Evolutionary conservation across 176 grass and related monocot genomes (phyloP).

Genomic region (Oryza glaberrima): DNA sequence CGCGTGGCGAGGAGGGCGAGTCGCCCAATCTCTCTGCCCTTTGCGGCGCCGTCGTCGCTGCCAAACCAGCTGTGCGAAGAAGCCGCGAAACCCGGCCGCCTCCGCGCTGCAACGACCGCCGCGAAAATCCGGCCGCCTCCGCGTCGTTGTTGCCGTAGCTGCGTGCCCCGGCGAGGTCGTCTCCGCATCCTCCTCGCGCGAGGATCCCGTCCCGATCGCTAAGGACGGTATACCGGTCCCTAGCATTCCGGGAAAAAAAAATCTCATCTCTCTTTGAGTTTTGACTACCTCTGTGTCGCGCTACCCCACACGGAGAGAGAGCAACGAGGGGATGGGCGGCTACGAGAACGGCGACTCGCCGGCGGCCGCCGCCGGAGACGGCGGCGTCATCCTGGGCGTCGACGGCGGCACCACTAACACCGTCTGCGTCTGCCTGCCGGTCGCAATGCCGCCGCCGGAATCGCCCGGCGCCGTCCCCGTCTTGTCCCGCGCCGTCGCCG

Average conservation of each 20-base stretch:
- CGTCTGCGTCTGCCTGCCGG: conserved; percentile 94
- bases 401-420: conserved; percentile 94
- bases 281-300: conserved; percentile 12
- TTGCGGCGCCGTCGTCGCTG: no score
- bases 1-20: no score
- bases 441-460: conserved; percentile 56
- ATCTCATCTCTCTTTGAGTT: conserved; percentile 15
- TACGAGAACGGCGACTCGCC: conserved; percentile 62
- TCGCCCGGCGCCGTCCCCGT: conserved; percentile 52
- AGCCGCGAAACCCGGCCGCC: no score
- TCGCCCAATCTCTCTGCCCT: no score
- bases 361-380: conserved; percentile 31
- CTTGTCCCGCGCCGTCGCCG: conserved; percentile 76
- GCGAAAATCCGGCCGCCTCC: no score
- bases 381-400: conserved; percentile 83
- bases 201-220: no score
- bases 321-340: conserved; percentile 53
- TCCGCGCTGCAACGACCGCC: no score
- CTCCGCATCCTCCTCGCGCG: no score
- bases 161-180: no score
- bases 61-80: no score
- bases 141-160: no score
- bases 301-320: not conserved
- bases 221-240: no score
- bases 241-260: not conserved